Conservation (phyloP, 2,329 filamentous ascomycete genomes). For the Botrytis medusae region DNA sequence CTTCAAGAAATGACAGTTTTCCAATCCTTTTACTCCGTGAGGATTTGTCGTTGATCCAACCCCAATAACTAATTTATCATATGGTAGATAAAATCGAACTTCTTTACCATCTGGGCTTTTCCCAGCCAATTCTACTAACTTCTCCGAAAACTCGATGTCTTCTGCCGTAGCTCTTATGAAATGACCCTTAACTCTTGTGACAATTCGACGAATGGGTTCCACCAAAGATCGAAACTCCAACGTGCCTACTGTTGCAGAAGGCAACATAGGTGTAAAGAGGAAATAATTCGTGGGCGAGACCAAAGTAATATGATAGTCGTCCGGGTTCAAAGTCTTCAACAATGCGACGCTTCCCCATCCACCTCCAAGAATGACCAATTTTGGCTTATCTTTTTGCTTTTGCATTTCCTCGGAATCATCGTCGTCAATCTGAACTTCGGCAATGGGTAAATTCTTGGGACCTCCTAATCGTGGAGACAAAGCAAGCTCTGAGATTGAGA, state of each 20-base stretch:
- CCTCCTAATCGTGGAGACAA: slow-evolving; percentile 79
- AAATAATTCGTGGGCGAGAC: slow-evolving; percentile 96
- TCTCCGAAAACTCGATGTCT: slow-evolving; percentile 87
- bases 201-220: slow-evolving; percentile 85
- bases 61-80: slow-evolving; percentile 92
- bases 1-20: slow-evolving; percentile 93
- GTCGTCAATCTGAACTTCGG: slow-evolving; percentile 84
- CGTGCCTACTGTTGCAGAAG: slow-evolving; percentile 94
- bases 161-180: slow-evolving; percentile 86
- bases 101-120: slow-evolving; percentile 69
- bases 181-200: slow-evolving; percentile 76
- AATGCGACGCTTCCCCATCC: slow-evolving; percentile 95
- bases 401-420: slow-evolving; percentile 72
- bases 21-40: slow-evolving; percentile 91
- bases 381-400: slow-evolving; percentile 81
- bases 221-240: slow-evolving; percentile 87
- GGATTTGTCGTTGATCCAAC: slow-evolving; percentile 92
- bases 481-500: slow-evolving; percentile 81
- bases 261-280: slow-evolving; percentile 96
- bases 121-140: slow-evolving; percentile 84
- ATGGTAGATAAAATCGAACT: slow-evolving; percentile 86
- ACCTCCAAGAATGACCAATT: slow-evolving; percentile 86
- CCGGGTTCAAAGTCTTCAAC: slow-evolving; percentile 83
- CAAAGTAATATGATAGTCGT: slow-evolving; percentile 94
- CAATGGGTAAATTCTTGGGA: slow-evolving; percentile 92